Evolutionary conservation across 305 asterid species (phyloP).

Genomic region (Fraxinus greggii): DNA sequence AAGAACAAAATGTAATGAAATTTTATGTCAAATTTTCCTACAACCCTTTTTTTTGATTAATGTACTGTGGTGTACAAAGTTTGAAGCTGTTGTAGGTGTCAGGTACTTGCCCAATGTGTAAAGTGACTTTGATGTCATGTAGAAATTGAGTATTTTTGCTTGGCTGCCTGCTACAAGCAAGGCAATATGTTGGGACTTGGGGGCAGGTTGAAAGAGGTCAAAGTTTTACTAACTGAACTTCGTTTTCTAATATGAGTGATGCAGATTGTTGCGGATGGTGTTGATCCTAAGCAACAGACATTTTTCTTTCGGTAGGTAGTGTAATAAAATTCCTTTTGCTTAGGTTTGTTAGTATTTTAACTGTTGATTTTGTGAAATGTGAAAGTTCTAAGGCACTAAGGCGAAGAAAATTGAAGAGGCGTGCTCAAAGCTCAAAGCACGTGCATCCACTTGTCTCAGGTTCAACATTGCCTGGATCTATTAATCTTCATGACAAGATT

Average conservation of each 20-base stretch:
- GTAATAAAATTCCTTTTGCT: background rate
- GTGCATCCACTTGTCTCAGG: slow-evolving; percentile 71
- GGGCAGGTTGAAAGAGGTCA: background rate
- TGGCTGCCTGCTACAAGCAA: background rate
- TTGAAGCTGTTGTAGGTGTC: background rate
- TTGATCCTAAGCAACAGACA: slow-evolving; percentile 86
- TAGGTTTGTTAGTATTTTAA: slow-evolving; percentile 11
- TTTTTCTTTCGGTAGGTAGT: slow-evolving; percentile 68
- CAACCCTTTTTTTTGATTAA: background rate
- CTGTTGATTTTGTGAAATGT: slow-evolving; percentile 19
- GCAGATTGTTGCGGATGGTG: slow-evolving; percentile 84
- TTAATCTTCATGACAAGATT: slow-evolving; percentile 52
- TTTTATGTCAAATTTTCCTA: background rate
- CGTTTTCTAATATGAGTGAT: slow-evolving; percentile 16
- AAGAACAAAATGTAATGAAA: background rate
- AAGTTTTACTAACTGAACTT: slow-evolving; percentile 9
- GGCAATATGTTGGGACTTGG: background rate
- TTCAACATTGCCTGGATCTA: slow-evolving; percentile 54
- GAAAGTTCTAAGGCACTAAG: slow-evolving; percentile 66
- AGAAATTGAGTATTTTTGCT: background rate
- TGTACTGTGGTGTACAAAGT: background rate
- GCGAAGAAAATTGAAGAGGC: slow-evolving; percentile 50
- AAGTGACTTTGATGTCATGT: background rate
- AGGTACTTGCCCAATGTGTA: background rate
- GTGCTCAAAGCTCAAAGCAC: slow-evolving; percentile 50